Base-by-base conservation (phyloP, 768 basidiomycete genomes). In the Calocybe cyanea region DNA sequence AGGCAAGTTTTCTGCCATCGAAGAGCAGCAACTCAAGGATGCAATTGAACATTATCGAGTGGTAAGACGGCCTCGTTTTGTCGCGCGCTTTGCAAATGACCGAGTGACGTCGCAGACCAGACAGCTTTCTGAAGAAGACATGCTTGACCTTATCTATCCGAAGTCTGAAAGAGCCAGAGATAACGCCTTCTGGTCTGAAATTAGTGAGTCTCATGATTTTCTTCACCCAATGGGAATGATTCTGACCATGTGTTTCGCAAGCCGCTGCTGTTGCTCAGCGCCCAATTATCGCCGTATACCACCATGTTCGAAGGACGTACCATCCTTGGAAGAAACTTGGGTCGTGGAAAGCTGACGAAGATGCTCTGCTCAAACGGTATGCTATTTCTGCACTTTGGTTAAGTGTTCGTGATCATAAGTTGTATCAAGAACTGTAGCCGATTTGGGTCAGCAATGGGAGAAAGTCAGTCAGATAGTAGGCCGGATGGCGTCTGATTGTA, bases 271-370 rank as follows among this genome's bases (percentile, higher is more conserved):
- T 91, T 39, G 81, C 86, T 32, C 72, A 81, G 55, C 83, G 90
- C 13, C 88, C 89, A 3, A 82, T 92, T 49, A 81, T 83, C 20
- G 85, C 90, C 24, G 85, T 92, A 4, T 92, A 92, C 60, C 88
- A 92, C 55, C 81, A 89, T 59, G 76, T 91, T 43, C 77, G 85
- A 34, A 71, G 90, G 48, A 66, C 66, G 2, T 77, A 77, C 49
- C 85, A 92, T 62, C 89, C 87, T 4, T 58, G 83, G 45, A 79
- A 78, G 46, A 73, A 72, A 44, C 80, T 82, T 60, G 90, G 90
- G 0, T 72, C 73, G 49, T 92, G 90, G 90, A 69, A 67, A 33
- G 56, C 70, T 10, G 68, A 77, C 4, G 85, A 92, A 57, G 88
- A 92, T 58, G 71, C 65, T 5, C 46, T 63, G n/a, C 64, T 91